Evolutionary conservation across 2,329 filamentous ascomycete genomes (phyloP).

Genomic region (Chrysoporthe deuterocubensis): DNA sequence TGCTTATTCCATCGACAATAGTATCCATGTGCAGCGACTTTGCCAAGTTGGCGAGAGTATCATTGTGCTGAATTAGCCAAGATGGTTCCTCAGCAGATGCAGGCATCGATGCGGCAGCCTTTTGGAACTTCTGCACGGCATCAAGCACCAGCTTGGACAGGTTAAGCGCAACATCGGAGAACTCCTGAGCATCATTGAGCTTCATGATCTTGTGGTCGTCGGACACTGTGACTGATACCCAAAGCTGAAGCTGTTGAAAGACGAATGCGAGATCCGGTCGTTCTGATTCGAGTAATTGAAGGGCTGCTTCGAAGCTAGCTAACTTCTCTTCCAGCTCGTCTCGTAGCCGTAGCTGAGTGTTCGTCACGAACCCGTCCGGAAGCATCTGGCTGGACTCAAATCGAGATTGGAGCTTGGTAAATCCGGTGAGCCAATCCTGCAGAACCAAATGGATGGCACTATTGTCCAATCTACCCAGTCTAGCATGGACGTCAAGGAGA

Average conservation of each 20-base stretch:
- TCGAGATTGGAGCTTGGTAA: conserved; percentile 48
- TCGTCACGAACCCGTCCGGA: conserved; percentile 55
- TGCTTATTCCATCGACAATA: conserved; percentile 49
- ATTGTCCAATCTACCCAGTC: conserved; percentile 61
- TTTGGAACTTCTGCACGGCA: conserved; percentile 73
- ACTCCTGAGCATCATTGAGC: conserved; percentile 41
- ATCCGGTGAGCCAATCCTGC: conserved; percentile 52
- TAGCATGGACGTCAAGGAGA: conserved; percentile 68
- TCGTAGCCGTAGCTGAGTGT: conserved; percentile 40
- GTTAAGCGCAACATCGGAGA: conserved; percentile 63
- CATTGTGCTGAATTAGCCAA: conserved; percentile 65
- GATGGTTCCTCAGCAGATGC: conserved; percentile 61
- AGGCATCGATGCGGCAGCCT: conserved; percentile 58
- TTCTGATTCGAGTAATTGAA: conserved; percentile 43
- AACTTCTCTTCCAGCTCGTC: conserved; percentile 43
- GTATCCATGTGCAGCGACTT: conserved; percentile 63
- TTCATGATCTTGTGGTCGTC: conserved; percentile 26
- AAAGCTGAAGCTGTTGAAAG: conserved; percentile 67
- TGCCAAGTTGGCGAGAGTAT: conserved; percentile 56
- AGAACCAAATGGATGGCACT: conserved; percentile 50
- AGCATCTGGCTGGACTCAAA: conserved; percentile 51
- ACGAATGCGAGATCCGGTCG: conserved; percentile 67
- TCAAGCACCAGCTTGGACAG: conserved; percentile 79
- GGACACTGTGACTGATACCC: conserved; percentile 50
- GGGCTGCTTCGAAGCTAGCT: conserved; percentile 46